These are phyloP conservation scores for Tricladium varicosporioides DNA, from an alignment of 2,329 filamentous ascomycete genomes.

Conservation along the genomic window DNA sequence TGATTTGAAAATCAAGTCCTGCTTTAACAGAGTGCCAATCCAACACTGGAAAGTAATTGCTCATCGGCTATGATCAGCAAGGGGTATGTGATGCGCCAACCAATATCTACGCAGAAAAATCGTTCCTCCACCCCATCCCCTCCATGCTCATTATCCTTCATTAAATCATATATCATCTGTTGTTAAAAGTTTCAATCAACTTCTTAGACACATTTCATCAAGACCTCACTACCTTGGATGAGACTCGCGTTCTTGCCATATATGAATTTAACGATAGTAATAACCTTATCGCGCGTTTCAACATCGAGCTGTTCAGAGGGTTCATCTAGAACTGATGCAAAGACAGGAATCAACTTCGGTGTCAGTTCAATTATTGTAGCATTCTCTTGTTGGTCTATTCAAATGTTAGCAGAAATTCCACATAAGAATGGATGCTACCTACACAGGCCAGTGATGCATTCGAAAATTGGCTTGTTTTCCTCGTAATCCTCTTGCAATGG, in stretches of 20 bases:
- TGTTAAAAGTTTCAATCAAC: not conserved
- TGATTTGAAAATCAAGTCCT: no score
- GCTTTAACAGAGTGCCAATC: no score
- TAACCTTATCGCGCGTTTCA: slow-evolving; percentile 65
- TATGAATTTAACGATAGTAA: slow-evolving; percentile 55
- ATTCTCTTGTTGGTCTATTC: slow-evolving; percentile 63
- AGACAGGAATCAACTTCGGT: slow-evolving; percentile 65
- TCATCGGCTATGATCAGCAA: not conserved
- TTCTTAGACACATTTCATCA: slow-evolving; percentile 19
- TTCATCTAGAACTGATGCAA: slow-evolving; percentile 68
- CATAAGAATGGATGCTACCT: slow-evolving; percentile 39
- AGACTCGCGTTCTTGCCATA: slow-evolving; percentile 28
- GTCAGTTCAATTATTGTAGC: slow-evolving; percentile 68
- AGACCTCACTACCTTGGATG: slow-evolving; percentile 26
- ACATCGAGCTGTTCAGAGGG: slow-evolving; percentile 75
- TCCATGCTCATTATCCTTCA: slow-evolving; percentile 13
- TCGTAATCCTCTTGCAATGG: slow-evolving; percentile 92
- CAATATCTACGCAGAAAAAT: not conserved
- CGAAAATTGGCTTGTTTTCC: slow-evolving; percentile 92
- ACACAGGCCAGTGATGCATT: slow-evolving; percentile 87
- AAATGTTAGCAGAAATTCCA: slow-evolving; percentile 7
- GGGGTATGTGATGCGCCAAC: not conserved
- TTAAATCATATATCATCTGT: slow-evolving; percentile 20
- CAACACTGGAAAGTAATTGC: no score
- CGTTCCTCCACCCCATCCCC: not conserved